Conservation (phyloP, 2,329 filamentous ascomycete genomes). For the Stemphylium lycopersici region DNA sequence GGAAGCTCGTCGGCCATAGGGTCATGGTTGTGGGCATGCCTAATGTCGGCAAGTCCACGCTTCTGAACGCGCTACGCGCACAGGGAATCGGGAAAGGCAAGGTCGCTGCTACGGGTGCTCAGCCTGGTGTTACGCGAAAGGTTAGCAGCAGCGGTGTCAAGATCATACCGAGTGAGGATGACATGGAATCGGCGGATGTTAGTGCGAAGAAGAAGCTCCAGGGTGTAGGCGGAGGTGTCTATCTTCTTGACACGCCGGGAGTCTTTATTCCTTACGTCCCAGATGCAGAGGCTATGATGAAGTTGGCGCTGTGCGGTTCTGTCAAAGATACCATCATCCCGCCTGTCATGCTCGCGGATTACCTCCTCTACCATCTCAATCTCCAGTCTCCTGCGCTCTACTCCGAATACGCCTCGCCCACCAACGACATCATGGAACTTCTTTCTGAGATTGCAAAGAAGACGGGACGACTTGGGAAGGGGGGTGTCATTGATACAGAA, state of each 20-base stretch:
- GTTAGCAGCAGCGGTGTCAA: constrained; percentile 78
- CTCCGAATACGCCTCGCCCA: constrained; percentile 72
- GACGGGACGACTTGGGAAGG: constrained; percentile 77
- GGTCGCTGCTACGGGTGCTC: constrained; percentile 79
- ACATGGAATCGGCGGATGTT: constrained; percentile 43
- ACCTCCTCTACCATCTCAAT: constrained; percentile 86
- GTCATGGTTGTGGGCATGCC: constrained; percentile 95
- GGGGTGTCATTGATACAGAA: constrained; percentile 72
- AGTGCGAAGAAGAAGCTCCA: constrained; percentile 31
- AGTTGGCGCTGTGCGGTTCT: constrained; percentile 87
- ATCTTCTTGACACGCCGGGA: constrained; percentile 89
- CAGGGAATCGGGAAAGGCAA: constrained; percentile 71
- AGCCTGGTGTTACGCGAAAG: constrained; percentile 89
- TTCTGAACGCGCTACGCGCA: constrained; percentile 84
- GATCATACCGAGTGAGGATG: constrained; percentile 64
- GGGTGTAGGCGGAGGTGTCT: constrained; percentile 65
- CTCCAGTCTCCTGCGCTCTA: constrained; percentile 68
- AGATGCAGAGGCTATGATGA: constrained; percentile 87
- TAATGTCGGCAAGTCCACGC: constrained; percentile 92
- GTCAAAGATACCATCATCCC: constrained; percentile 89
- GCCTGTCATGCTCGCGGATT: constrained; percentile 81
- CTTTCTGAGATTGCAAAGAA: constrained; percentile 73
- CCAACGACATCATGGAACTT: constrained; percentile 80
- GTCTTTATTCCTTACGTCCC: constrained; percentile 94
- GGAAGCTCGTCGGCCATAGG: constrained; percentile 78